Conservation (phyloP, 1,284 basidiomycete species). For the Porodaedalea pini region DNA sequence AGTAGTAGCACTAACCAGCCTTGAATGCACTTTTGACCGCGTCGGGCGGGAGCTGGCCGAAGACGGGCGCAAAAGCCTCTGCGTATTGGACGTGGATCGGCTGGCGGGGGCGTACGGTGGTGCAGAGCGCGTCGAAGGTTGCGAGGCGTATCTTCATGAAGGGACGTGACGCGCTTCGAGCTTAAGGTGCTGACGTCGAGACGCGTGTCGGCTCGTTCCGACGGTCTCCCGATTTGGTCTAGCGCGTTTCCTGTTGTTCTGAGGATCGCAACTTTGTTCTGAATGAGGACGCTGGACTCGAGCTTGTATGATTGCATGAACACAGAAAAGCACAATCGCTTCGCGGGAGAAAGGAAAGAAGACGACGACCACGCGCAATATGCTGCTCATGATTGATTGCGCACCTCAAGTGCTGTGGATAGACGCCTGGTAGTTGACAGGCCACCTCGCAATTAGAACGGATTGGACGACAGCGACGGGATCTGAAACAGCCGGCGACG, state of each 20-base stretch:
- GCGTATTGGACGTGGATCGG: slow-evolving; percentile 71
- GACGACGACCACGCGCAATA: no score
- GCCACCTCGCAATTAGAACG: background rate
- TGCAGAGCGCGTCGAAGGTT: slow-evolving; percentile 70
- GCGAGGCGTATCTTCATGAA: slow-evolving; percentile 42
- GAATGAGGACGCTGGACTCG: background rate
- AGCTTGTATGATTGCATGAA: background rate
- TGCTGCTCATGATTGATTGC: background rate
- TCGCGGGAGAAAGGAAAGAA: no score
- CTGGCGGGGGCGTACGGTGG: slow-evolving; percentile 58
- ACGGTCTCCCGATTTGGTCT: background rate
- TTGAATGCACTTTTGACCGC: slow-evolving; percentile 64
- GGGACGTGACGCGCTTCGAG: background rate
- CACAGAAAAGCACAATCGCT: background rate
- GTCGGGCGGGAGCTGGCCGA: slow-evolving; percentile 53
- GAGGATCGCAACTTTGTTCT: background rate
- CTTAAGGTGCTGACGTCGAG: background rate
- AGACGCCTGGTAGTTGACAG: background rate
- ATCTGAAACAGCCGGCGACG: no score
- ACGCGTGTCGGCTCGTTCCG: background rate
- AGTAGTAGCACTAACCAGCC: slow-evolving; percentile 29
- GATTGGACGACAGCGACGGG: background rate
- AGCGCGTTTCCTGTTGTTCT: background rate
- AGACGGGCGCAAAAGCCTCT: slow-evolving; percentile 56
- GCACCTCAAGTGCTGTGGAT: background rate